Evolutionary conservation across 192 early-diverging fungal genomes (phyloP).

Genomic region (Gonapodya sp.): DNA sequence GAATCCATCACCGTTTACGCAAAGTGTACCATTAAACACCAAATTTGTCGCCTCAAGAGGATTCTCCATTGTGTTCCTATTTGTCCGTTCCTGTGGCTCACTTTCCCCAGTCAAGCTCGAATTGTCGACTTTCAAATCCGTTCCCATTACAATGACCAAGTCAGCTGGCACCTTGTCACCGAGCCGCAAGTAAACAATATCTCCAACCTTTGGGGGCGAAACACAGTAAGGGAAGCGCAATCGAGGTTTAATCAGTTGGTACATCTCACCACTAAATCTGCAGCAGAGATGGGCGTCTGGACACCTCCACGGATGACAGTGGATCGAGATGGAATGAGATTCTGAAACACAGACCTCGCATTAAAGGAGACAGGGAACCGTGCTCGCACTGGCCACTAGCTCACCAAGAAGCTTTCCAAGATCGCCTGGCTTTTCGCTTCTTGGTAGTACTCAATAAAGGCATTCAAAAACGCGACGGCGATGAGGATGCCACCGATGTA

Average conservation of each 20-base stretch:
- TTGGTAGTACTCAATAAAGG: slow-evolving; percentile 88
- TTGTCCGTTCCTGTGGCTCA: slow-evolving; percentile 76
- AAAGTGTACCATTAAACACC: slow-evolving; percentile 81
- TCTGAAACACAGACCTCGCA: slow-evolving; percentile 20
- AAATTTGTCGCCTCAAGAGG: slow-evolving; percentile 90
- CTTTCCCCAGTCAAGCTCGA: slow-evolving; percentile 92
- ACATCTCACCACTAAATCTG: slow-evolving; percentile 52
- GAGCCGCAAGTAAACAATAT: slow-evolving; percentile 78
- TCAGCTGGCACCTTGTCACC: slow-evolving; percentile 96
- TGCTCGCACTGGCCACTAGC: no score
- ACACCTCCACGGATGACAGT: slow-evolving; percentile 69
- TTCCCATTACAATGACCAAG: slow-evolving; percentile 63
- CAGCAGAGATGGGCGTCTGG: slow-evolving; percentile 53
- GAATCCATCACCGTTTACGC: slow-evolving; percentile 75
- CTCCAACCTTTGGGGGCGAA: no score
- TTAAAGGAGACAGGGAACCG: slow-evolving; percentile 16
- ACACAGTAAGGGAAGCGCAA: neutral
- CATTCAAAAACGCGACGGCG: slow-evolving; percentile 79
- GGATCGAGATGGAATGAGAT: slow-evolving; percentile 80
- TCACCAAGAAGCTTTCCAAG: slow-evolving; percentile 75
- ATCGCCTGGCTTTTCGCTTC: slow-evolving; percentile 79
- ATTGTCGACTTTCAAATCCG: slow-evolving; percentile 94
- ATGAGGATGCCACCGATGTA: slow-evolving; percentile 88
- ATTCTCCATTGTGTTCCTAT: slow-evolving; percentile 58
- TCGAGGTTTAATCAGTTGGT: neutral